These are phyloP conservation scores for Metarhizium album DNA, from an alignment of 2,329 filamentous ascomycete genomes.

Conservation along the genomic window DNA sequence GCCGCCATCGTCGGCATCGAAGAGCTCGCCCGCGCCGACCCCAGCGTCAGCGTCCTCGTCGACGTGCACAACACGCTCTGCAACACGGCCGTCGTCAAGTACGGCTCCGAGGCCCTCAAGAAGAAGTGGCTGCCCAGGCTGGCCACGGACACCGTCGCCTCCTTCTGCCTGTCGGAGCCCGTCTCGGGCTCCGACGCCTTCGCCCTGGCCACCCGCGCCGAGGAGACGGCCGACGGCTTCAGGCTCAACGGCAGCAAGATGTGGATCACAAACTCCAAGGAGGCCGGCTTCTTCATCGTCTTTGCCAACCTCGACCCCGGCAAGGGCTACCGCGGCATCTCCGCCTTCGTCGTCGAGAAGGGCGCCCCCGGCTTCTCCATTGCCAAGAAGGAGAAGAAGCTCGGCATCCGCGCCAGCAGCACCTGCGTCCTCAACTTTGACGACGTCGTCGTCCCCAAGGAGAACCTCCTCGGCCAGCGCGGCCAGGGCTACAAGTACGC, in stretches of 20 bases:
- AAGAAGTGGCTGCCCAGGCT: constrained; percentile 82
- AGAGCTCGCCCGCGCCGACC: constrained; percentile 87
- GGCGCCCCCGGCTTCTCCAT: constrained; percentile 80
- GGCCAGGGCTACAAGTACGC: constrained; percentile 98
- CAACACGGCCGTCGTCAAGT: constrained; percentile 85
- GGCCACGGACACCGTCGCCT: constrained; percentile 80
- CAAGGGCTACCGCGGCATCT: constrained; percentile 95
- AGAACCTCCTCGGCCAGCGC: constrained; percentile 77
- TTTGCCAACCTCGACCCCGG: constrained; percentile 90
- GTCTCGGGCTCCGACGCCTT: constrained; percentile 93
- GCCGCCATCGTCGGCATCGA: constrained; percentile 93
- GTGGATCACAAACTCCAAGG: constrained; percentile 99
- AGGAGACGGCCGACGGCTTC: constrained; percentile 73
- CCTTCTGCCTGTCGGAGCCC: constrained; percentile 88
- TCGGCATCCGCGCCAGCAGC: constrained; percentile 89
- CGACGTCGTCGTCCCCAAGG: constrained; percentile 81
- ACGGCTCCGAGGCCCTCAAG: constrained; percentile 65
- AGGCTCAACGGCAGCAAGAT: constrained; percentile 89
- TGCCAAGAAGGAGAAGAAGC: constrained; percentile 99
- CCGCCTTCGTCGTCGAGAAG: constrained; percentile 92
- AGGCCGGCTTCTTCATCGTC: constrained; percentile 91
- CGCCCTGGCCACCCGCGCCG: constrained; percentile 82
- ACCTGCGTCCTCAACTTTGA: constrained; percentile 98
- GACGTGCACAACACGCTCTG: constrained; percentile 98
- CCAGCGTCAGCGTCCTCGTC: constrained; percentile 86